These are phyloP conservation scores for Colletotrichum tropicale DNA, from an alignment of 2,329 filamentous ascomycete species.

Conservation along the genomic window DNA sequence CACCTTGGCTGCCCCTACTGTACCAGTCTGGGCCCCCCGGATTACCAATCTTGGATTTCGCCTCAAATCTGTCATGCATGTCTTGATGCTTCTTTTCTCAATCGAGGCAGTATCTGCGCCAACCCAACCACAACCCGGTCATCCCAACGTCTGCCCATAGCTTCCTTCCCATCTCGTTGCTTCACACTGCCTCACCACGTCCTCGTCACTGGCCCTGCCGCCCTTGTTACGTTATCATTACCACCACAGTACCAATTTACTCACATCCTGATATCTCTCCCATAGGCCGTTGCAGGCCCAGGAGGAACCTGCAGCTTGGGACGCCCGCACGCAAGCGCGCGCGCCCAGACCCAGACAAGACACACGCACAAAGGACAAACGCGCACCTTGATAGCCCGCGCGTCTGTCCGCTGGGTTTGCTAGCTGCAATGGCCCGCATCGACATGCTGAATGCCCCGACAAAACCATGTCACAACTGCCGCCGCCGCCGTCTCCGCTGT, in stretches of 20 bases:
- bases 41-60: neutral
- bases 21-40: neutral
- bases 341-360: neutral
- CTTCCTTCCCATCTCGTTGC: neutral
- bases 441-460: slow-evolving; percentile 19
- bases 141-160: neutral
- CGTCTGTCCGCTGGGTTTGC: neutral
- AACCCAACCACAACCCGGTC: neutral
- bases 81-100: slow-evolving; percentile 12
- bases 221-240: slow-evolving; percentile 8
- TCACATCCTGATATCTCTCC: neutral
- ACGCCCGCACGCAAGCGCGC: neutral
- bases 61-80: slow-evolving; percentile 11
- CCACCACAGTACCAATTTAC: neutral
- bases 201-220: neutral
- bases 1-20: neutral
- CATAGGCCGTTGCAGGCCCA: neutral
- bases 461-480: slow-evolving; percentile 55
- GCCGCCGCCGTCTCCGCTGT: slow-evolving; percentile 56
- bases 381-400: neutral
- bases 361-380: neutral
- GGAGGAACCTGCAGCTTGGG: neutral
- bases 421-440: slow-evolving; percentile 7
- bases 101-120: slow-evolving; percentile 14
- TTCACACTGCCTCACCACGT: neutral